These are phyloP conservation scores for Picochlorum sp. DNA, from an alignment of 139 green algal species.

Conservation along the genomic window DNA sequence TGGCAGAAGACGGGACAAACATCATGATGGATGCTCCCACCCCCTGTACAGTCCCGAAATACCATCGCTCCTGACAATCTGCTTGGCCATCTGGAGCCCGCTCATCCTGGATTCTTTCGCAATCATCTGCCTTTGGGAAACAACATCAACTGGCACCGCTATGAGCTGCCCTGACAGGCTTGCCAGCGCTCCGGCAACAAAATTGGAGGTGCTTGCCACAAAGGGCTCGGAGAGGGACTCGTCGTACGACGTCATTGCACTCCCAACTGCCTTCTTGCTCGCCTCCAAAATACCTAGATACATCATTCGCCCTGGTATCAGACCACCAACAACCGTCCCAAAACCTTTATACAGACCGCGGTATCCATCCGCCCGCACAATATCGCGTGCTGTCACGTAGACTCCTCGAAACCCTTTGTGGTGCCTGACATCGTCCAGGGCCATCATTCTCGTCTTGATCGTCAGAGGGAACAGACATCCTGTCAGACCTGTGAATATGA, in stretches of 20 bases:
- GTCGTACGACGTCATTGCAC: slow-evolving; percentile 20
- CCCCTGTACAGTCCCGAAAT: slow-evolving; percentile 71
- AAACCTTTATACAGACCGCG: slow-evolving; percentile 86
- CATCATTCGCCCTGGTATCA: slow-evolving; percentile 42
- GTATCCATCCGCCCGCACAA: slow-evolving; percentile 67
- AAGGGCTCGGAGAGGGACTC: slow-evolving; percentile 29
- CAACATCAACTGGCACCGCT: slow-evolving; percentile 84
- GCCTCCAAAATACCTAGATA: slow-evolving; percentile 71
- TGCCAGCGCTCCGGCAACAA: slow-evolving; percentile 57
- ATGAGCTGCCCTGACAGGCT: slow-evolving; percentile 69
- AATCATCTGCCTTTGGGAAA: slow-evolving; percentile 32
- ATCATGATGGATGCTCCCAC: slow-evolving; percentile 73
- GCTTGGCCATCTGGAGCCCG: slow-evolving; percentile 51
- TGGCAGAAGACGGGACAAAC: slow-evolving; percentile 67
- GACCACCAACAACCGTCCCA: slow-evolving; percentile 54
- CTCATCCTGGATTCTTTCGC: slow-evolving; percentile 7
- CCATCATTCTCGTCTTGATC: slow-evolving; percentile 89
- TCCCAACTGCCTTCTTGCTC: slow-evolving; percentile 35
- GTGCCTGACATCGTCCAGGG: slow-evolving; percentile 35
- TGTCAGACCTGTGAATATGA: slow-evolving; percentile 50
- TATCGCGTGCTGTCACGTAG: slow-evolving; percentile 35
- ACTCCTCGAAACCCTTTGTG: slow-evolving; percentile 42
- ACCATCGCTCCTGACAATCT: slow-evolving; percentile 76
- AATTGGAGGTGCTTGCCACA: slow-evolving; percentile 46
- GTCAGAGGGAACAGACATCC: slow-evolving; percentile 71